Evolutionary conservation across 331 rosid species (phyloP), one percentile per base, ranked within the genome.

Genomic region (Pyracantha coccinea): DNA sequence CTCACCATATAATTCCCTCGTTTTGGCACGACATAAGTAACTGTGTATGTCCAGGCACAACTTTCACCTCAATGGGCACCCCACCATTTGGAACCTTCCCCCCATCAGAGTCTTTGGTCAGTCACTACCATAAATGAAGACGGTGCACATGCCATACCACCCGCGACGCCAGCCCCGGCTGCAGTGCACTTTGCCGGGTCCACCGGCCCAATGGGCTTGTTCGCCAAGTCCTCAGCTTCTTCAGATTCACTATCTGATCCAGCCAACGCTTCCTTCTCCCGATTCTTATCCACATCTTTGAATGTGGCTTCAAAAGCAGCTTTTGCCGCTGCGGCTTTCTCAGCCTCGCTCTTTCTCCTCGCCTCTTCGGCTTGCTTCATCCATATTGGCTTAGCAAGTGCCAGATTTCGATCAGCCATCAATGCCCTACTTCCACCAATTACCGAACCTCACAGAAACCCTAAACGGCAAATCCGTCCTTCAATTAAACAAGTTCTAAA

Each of bases 301-400:
- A 95, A 95, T 25, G 99, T 95, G 13, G 99, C 99, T 79, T 92
- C 99, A 5, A 95, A 95, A 45, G 99, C 97, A 4, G 97, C 99
- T 80, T 92, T 95, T 1, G 98, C 98, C 7, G 96, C 99, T 0
- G 99, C 97, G 44, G 85, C 89, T 76, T 86, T 92, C 90, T 90
- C 96, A 1, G 97, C 99, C 88, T 95, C 98, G 69, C 89, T 90
- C 88, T 92, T 95, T 31, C 92, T 65, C 83, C 86, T 92, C 16
- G 98, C 99, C 84, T 95, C 99, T 76, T 92, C 96, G 4, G 99
- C 98, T 73, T 95, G 99, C 87, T 95, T 95, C 97, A 92, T 85
- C 98, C 99, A 95, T 73, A 92, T 79, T 33, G 99, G 97, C 50
- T 92, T 95, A 25, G 60, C 96, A 52, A 88, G 81, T 27, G 87